phyloP scores from a whole-genome alignment of 1,284 basidiomycete species.

The Ustilago tritici region DNA sequence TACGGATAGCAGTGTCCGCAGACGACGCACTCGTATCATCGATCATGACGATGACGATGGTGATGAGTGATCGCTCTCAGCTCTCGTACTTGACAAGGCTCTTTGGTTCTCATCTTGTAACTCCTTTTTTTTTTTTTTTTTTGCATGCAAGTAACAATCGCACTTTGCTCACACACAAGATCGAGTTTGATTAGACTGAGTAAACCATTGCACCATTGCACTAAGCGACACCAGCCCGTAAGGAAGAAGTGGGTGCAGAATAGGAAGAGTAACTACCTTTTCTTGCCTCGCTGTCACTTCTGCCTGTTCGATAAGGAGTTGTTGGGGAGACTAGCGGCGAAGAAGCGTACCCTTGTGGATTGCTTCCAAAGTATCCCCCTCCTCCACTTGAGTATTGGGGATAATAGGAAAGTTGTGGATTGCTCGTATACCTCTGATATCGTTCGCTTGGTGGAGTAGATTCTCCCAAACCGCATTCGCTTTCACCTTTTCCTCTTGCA shows the following conservation, averaged over 20 bases:
- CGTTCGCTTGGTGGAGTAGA: constrained; percentile 3
- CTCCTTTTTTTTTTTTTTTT: not conserved
- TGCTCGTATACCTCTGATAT: not conserved
- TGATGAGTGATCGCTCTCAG: not conserved
- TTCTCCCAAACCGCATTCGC: not conserved
- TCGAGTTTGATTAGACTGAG: not conserved
- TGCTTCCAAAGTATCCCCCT: constrained; percentile 3
- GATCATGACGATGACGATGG: constrained; percentile 30
- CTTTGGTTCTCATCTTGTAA: too few relatives aligned
- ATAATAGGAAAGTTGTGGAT: not conserved
- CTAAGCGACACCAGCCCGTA: constrained; percentile 14
- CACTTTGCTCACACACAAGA: not conserved
- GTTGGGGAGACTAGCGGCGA: constrained; percentile 17
- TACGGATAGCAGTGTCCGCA: constrained; percentile 27
- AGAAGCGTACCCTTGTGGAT: not conserved
- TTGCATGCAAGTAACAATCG: not conserved
- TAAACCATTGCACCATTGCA: not conserved
- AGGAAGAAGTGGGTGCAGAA: constrained; percentile 1
- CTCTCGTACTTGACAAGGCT: not conserved
- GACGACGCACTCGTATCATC: constrained; percentile 28
- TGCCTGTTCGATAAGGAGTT: constrained; percentile 8
- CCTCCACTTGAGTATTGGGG: not conserved
- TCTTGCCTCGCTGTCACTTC: not conserved
- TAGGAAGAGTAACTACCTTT: constrained; percentile 1
- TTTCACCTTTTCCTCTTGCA: too few relatives aligned